phyloP scores from a whole-genome alignment of 129 eudicot genomes.

The Logfia minima region DNA sequence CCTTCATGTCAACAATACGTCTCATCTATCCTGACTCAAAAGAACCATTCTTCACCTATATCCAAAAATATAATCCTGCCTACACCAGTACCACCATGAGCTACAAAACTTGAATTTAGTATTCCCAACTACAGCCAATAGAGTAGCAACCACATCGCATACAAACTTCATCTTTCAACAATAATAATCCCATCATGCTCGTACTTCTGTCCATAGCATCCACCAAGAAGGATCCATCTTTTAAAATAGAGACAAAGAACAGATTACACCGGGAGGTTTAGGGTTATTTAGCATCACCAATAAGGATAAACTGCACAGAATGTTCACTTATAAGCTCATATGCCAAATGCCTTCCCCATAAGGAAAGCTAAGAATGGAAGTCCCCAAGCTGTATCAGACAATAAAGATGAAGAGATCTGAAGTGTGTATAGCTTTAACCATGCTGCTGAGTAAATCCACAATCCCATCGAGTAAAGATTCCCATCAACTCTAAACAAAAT shows the following conservation, averaged over 20 bases:
- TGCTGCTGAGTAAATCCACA: slow-evolving; percentile 58
- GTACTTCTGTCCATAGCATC: slow-evolving; percentile 21
- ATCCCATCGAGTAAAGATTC: slow-evolving; percentile 52
- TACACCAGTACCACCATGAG: slow-evolving; percentile 28
- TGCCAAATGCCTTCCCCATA: slow-evolving; percentile 30
- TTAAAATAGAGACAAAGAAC: slow-evolving; percentile 20
- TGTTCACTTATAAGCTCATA: slow-evolving; percentile 25
- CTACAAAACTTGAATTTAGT: slow-evolving; percentile 29
- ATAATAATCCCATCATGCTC: slow-evolving; percentile 19
- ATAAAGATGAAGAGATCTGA: slow-evolving; percentile 35
- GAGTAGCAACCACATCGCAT: slow-evolving; percentile 11
- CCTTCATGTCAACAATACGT: slow-evolving; percentile 21
- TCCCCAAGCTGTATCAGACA: slow-evolving; percentile 30
- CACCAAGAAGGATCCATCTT: slow-evolving; percentile 11
- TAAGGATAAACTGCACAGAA: slow-evolving; percentile 14
- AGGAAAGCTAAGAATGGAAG: slow-evolving; percentile 29
- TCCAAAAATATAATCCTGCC: slow-evolving; percentile 22
- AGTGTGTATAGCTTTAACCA: slow-evolving; percentile 43
- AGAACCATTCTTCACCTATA: slow-evolving; percentile 6
- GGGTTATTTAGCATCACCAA: slow-evolving; percentile 5
- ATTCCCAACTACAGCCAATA: slow-evolving; percentile 16
- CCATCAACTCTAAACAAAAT: slow-evolving; percentile 52
- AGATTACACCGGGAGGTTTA: slow-evolving; percentile 10
- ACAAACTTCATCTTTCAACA: slow-evolving; percentile 21
- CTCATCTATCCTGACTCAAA: slow-evolving; percentile 29